Base-by-base conservation (phyloP, 345 rosid genomes). In the Citrus reticulata region DNA sequence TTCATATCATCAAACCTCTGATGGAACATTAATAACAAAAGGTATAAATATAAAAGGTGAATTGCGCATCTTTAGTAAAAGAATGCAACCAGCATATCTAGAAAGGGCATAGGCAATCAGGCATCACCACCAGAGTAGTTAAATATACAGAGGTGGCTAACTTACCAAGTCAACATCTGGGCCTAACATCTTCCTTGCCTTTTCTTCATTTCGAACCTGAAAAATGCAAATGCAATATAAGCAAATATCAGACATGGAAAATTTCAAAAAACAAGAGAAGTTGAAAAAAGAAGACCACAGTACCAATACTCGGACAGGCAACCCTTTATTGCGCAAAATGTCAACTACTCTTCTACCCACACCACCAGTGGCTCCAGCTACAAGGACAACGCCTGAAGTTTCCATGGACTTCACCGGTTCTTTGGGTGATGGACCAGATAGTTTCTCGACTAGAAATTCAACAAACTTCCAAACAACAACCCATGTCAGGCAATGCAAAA, bases 321-420 rank as follows among this genome's bases (percentile, higher is more conserved):
- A 78, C 11, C 98, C 97, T 85, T 88, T 93, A 29, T 84, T 79
- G 81, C 81, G 85, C 77, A 95, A 85, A 59, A 90, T 77, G 74
- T 90, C 87, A 68, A 95, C 97, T 8, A 91, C 93, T 61, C 98
- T 89, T 84, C 90, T 92, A 75, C 99, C 99, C 19, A 95, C 98
- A 78, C 99, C 98, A 71, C 99, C 98, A 1, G 99, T 95, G 84
- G 97, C 97, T 74, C 99, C 99, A 82, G 90, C 90, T 19, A 95
- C 98, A 70, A 95, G 91, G 66, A 91, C 84, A 42, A 88, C 80
- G 39, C 87, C 93, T 29, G 92, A 76, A 78, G 86, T 80, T 64
- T 83, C 91, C 97, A 91, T 95, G 76, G 70, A 61, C 14, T 66
- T 82, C 20, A 58, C 75, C 0, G 86, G 72, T 81, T 87, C 88